Base-by-base conservation (phyloP, 768 basidiomycete genomes). In the Tylopilus plumbeoviolaceoides region DNA sequence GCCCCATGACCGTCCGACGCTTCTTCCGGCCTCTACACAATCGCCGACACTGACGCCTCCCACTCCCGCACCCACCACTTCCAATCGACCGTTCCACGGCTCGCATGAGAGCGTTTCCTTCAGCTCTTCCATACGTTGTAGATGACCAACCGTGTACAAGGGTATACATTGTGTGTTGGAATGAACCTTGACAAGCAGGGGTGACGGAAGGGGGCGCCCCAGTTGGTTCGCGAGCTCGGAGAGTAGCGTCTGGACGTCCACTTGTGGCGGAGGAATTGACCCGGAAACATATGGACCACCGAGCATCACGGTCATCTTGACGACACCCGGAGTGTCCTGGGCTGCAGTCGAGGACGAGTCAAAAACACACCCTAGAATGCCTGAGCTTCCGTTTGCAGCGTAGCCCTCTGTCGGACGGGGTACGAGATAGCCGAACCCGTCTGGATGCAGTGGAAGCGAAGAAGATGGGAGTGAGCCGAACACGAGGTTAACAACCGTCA, bases 401-500 rank as follows among this genome's bases (percentile, higher is more conserved):
- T 89, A 87, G 20, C 76, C 85, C 5, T 67, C 67, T 30, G 70
- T 71, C 0, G 88, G 83, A 15, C 94, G 88, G 0, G 95, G 93
- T 48, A 97, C 79, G 63, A 99, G 85, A 73, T 94, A 98, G 9
- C 95, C 95, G 66, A 98, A 99, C 4, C 95, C 95, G 2, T 78
- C 76, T 0, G 93, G 92, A 60, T 92, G 87, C 45, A 95, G 76
- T 21, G 65, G 61, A 21, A 66, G 53, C 51, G 71, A 63, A 33
- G 60, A 48, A 21, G 73, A 66, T 28, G 78, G 65, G 56, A 65
- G 50, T 28, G 67, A 64, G 41, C 83, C 73, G 73, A 95, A 98
- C 57, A 98, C 80, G 63, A 98, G 74, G 73, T 91, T 95, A 59
- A 94, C 73, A 35, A 97, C 91, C n/a, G 81, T 83, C 52, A 98